phyloP scores from a whole-genome alignment of 2,329 filamentous ascomycete species.

The Cucurbitaria berberidis region DNA sequence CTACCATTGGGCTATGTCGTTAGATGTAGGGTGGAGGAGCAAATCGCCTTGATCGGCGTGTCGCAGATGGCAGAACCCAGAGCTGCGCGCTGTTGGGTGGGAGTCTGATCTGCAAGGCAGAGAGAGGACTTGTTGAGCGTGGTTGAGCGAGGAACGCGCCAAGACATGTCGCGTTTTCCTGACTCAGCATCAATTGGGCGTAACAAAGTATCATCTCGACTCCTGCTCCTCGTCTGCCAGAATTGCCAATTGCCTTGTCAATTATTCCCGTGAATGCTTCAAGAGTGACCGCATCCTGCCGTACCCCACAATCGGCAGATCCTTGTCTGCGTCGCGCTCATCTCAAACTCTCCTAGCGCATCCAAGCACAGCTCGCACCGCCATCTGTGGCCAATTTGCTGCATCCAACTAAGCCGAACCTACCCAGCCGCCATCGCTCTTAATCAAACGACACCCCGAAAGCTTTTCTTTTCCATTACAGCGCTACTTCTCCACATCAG shows the following conservation, averaged over 20 bases:
- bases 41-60: too few species aligned
- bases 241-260: constrained; percentile 4
- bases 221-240: neutral
- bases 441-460: constrained; percentile 10
- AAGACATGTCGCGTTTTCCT: too few species aligned
- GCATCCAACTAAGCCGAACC: constrained; percentile 17
- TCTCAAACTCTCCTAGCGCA: neutral
- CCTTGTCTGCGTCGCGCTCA: neutral
- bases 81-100: too few species aligned
- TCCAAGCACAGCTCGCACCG: too few species aligned
- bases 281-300: constrained; percentile 10
- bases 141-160: too few species aligned
- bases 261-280: neutral
- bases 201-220: too few species aligned
- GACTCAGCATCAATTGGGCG: too few species aligned
- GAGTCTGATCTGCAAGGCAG: too few species aligned
- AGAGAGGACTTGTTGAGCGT: too few species aligned
- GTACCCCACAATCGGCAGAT: constrained; percentile 19
- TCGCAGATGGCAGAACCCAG: too few species aligned
- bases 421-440: constrained; percentile 21
- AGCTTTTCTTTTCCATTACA: constrained; percentile 11
- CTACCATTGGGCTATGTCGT: constrained; percentile 16
- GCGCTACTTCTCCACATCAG: constrained; percentile 12
- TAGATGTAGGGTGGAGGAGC: too few species aligned
- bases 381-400: constrained; percentile 7